phyloP scores from a whole-genome alignment of 2,329 filamentous ascomycete species.

The Phyllosticta citriasiana region DNA sequence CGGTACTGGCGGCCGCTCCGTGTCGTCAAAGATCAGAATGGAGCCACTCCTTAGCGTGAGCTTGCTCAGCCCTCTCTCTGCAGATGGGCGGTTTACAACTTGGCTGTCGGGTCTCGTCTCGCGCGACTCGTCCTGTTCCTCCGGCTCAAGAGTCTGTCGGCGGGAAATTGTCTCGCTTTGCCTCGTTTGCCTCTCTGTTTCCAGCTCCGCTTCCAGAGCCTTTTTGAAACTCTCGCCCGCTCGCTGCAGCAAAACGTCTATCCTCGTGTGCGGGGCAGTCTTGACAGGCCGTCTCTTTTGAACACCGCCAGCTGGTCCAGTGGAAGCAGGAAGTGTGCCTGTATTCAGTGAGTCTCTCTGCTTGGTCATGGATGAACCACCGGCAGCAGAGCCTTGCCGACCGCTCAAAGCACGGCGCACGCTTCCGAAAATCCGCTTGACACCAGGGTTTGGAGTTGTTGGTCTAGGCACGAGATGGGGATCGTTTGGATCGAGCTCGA shows the following conservation, averaged over 20 bases:
- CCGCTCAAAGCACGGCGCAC: conserved; percentile 74
- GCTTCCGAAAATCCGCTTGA: conserved; percentile 78
- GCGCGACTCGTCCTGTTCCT: not conserved
- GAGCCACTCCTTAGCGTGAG: conserved; percentile 79
- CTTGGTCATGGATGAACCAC: conserved; percentile 5
- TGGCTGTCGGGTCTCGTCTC: not conserved
- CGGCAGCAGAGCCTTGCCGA: conserved; percentile 22
- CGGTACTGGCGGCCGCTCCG: conserved; percentile 44
- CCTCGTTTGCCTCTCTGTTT: conserved; percentile 18
- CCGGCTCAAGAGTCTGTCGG: not conserved
- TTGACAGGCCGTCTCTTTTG: conserved; percentile 11
- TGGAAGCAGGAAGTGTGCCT: not conserved
- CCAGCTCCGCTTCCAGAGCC: conserved; percentile 55
- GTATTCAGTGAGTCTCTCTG: conserved; percentile 1
- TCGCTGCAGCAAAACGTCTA: conserved; percentile 74
- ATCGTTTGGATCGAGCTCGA: conserved; percentile 19
- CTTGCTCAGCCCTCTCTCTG: conserved; percentile 31
- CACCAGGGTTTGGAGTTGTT: conserved; percentile 46
- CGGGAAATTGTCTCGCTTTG: not conserved
- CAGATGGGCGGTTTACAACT: not conserved
- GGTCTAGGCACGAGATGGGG: not conserved
- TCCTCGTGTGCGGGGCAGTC: conserved; percentile 45
- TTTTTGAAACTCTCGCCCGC: conserved; percentile 70
- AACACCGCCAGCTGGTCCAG: not conserved
- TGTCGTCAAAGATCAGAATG: conserved; percentile 74